Conservation (phyloP, 2,329 filamentous ascomycete genomes). For the Sordariomycetes sp. region DNA sequence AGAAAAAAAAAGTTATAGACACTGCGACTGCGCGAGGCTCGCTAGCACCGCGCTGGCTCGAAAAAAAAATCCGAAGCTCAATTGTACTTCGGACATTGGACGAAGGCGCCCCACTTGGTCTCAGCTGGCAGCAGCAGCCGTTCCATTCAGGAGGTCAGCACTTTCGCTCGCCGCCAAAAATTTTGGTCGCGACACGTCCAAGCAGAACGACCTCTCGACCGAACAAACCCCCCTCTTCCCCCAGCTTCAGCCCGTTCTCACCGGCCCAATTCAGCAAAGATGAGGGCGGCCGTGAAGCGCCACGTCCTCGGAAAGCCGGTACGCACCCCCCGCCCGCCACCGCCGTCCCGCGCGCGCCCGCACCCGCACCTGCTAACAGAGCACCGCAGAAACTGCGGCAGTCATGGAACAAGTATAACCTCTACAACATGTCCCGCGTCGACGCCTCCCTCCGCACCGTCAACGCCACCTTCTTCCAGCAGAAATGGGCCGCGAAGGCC, state of each 20-base stretch:
- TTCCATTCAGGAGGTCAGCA: neutral
- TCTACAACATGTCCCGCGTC: conserved; percentile 68
- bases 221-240: conserved; percentile 2
- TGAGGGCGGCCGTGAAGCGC: conserved; percentile 11
- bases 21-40: neutral
- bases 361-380: conserved; percentile 1
- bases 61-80: neutral
- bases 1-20: neutral
- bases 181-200: conserved; percentile 7
- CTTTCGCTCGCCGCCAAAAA: conserved; percentile 5
- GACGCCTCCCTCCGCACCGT: conserved; percentile 21
- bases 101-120: neutral
- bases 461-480: conserved; percentile 75
- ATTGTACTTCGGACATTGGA: neutral
- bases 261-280: conserved; percentile 8
- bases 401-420: conserved; percentile 95
- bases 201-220: neutral
- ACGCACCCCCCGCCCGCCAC: neutral
- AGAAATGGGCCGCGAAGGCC: conserved; percentile 93
- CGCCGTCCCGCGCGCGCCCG: neutral
- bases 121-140: neutral
- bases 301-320: conserved; percentile 10
- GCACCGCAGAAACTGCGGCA: conserved; percentile 71
- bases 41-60: neutral
- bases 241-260: too few species aligned